Base-by-base conservation (phyloP, 805 yeast genomes). In the Ogataea nonfermentans region DNA sequence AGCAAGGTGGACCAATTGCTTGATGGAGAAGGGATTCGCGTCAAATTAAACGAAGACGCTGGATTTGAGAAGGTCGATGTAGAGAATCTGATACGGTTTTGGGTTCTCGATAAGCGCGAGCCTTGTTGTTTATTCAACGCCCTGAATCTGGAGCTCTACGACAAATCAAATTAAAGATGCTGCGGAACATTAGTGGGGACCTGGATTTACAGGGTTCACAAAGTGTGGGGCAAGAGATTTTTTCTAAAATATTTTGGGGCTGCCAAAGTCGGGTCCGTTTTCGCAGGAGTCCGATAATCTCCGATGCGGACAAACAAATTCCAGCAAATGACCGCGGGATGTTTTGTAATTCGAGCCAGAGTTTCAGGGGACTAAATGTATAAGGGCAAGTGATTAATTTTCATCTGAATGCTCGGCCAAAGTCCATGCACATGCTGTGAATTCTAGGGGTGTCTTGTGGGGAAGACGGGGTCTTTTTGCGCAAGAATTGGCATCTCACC, bases 111-210 rank as follows among this genome's bases (percentile, higher is more conserved):
- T 29, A 75, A 78, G 47, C 74, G 73, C 20, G 87, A 84, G 49
- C 75, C 86, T 11, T 84, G 93, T 0, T 83, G 95, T 47, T 82
- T 88, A 48, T 63, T 88, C 39, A 80, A 90, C 42, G 87, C 90
- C 1, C 62, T 88, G 45, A 84, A 79, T 29, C 63, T 88, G 38
- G 81, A 76, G 55, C 58, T 87, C 11, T 81, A 76, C 63, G 84
- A 82, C 35, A 44, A 56, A 24, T 38, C 28, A 27, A 12, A 7
- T 36, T 33, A 32, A 38, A 26, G 28, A 12, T 19, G 7, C 13
- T 19, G n/a, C n/a, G n/a, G 26, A 20, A 19, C 6, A 29, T 37
- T 32, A 32, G 44, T 26, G 40, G 48, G 15, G 43, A 41, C 41
- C 41, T 20, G 15, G 15, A 24, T 14, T n/a, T 15, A 14, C 29